Conservation (phyloP, 2,329 filamentous ascomycete species). For the Hysterium pulicare region DNA sequence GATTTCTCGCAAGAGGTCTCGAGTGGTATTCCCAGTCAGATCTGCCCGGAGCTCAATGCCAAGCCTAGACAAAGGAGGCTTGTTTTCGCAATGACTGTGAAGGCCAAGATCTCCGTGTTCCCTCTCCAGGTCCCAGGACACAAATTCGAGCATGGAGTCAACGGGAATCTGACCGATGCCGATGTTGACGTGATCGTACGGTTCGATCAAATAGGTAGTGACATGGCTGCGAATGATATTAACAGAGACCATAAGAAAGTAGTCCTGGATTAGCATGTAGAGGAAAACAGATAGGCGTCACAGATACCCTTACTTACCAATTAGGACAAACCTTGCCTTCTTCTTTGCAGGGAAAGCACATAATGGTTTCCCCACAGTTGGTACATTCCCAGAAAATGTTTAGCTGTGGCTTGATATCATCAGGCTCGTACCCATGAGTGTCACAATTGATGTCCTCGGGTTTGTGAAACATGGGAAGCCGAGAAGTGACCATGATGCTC, state of each 20-base stretch:
- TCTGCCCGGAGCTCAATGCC: background rate
- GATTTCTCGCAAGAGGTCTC: background rate
- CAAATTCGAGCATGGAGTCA: background rate
- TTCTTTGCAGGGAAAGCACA: constrained; percentile 1
- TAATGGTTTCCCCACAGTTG: background rate
- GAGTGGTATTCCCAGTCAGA: background rate
- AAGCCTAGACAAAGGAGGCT: constrained; percentile 1
- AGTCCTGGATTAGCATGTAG: too few species aligned
- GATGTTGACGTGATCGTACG: background rate
- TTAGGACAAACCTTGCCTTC: background rate
- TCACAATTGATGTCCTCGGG: background rate
- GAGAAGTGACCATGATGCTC: constrained; percentile 16
- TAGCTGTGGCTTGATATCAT: background rate
- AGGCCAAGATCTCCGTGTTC: constrained; percentile 1
- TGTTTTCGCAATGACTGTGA: background rate
- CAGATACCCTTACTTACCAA: background rate
- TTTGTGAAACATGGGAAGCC: constrained; percentile 11
- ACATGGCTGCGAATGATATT: too few species aligned
- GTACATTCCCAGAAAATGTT: background rate
- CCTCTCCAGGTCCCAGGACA: constrained; percentile 1
- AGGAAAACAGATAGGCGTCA: too few species aligned
- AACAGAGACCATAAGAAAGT: too few species aligned
- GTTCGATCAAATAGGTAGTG: background rate
- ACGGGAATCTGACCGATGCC: background rate
- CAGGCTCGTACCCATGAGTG: background rate